A percentile compares a stretch with the other conserved stretches of the same genome.
Evolutionary conservation across 345 rosid genomes (phyloP).

Genomic region (Brassica juncea): DNA sequence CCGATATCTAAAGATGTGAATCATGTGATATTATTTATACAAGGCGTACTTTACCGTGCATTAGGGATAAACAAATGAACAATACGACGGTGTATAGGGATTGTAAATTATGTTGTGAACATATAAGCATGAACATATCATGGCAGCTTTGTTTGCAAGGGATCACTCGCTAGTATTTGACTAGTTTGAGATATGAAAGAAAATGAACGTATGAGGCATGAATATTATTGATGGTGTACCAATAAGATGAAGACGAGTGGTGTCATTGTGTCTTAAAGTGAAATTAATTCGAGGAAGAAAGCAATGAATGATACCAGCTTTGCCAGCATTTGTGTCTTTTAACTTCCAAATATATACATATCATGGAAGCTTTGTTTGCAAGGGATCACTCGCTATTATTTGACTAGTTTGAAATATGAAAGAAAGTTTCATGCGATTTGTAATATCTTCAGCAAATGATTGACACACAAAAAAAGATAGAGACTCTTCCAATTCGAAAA

Average conservation of each 20-base stretch:
- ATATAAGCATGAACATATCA: background rate
- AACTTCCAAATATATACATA: background rate
- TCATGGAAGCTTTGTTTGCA: slow-evolving; percentile 1
- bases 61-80: background rate
- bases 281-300: background rate
- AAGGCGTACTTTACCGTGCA: background rate
- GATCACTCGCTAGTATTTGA: background rate
- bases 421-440: background rate
- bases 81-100: background rate
- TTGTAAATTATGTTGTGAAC: background rate
- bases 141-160: background rate
- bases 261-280: background rate
- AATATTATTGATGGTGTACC: background rate
- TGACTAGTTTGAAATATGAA: background rate
- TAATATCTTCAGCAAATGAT: background rate
- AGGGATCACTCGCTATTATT: background rate
- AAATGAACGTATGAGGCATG: background rate
- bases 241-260: background rate
- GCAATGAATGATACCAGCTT: background rate
- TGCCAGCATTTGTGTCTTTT: background rate
- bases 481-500: background rate
- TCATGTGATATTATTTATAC: background rate
- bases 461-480: background rate
- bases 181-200: background rate
- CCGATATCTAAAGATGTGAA: background rate